Evolutionary conservation across 495 filamentous ascomycete genomes (phyloP), one percentile per base, ranked within the genome.

Genomic region (Lichina pygmaea): DNA sequence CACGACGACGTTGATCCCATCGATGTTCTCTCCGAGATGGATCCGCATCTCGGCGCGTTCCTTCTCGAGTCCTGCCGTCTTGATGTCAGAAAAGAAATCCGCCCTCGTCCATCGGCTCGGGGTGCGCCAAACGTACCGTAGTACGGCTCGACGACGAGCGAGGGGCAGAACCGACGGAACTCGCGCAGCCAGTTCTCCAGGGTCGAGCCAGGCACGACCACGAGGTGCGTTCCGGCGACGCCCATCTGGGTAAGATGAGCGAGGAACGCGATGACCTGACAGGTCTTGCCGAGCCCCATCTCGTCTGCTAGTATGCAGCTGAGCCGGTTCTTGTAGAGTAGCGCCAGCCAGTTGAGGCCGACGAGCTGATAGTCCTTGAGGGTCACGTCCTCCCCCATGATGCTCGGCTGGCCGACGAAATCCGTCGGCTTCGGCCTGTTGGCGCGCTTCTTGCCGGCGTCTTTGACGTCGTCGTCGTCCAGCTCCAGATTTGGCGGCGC

Each of bases 271-370:
- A 97, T 93, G 45, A 97, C 84, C 54, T 95, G 86, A 52, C 84
- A 93, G 0, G 89, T 97, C 64, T 97, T 97, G 9, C 89, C 89
- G 8, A 95, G 67, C 40, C 89, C 89, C 89, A 97, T 97, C 51
- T 97, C 89, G 56, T 97, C 89, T 0, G 89, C 91, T 12, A 97
- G 64, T 49, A 97, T 95, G 41, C 85, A 79, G 46, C 79, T 83
- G 46, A 86, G 62, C 17, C 74, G 66, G 38, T 81, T 74, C 41
- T 77, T 60, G 51, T 80, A 93, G 33, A 95, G 64, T 17, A 94
- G 58, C 41, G 70, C 67, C 42, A 95, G 63, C 91, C 91, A 97
- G 53, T 95, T 97, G 33, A 97, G 67, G 16, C 89, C 89, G 30
- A 93, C 82, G 39, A 95, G 57, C 56, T 97, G 89, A 51, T 94